A percentile compares a stretch with the other conserved stretches of the same genome.
These are phyloP conservation scores for Kuraishia molischiana DNA, from an alignment of 805 yeast genomes.

Conservation along the genomic window DNA sequence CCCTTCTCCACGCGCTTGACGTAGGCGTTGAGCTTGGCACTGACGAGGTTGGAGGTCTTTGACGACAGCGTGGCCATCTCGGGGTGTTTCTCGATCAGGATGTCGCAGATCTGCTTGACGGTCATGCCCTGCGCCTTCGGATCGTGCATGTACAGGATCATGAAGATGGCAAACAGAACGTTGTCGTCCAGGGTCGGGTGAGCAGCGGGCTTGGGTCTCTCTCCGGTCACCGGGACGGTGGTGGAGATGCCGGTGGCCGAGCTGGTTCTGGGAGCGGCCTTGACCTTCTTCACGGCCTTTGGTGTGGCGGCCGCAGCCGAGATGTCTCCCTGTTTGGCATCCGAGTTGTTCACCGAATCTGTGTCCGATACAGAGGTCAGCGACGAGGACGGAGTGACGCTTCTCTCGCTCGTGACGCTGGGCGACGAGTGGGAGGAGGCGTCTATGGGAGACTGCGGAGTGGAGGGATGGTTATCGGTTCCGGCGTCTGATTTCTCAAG, in stretches of 20 bases:
- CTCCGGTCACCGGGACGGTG: slow-evolving; percentile 73
- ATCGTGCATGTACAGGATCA: slow-evolving; percentile 61
- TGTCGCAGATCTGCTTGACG: slow-evolving; percentile 81
- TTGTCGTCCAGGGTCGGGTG: slow-evolving; percentile 63
- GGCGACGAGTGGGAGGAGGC: slow-evolving; percentile 9
- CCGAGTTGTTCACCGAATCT: slow-evolving; percentile 5
- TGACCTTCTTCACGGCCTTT: slow-evolving; percentile 12
- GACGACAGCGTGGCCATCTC: slow-evolving; percentile 77
- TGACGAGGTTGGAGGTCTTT: slow-evolving; percentile 70
- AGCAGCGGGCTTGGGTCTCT: slow-evolving; percentile 60
- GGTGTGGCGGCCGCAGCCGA: slow-evolving; percentile 16
- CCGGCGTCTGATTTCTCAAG: slow-evolving; percentile 1
- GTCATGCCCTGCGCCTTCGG: slow-evolving; percentile 72
- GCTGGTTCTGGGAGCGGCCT: slow-evolving; percentile 21
- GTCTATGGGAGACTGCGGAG: not conserved
- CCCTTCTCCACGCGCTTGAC: slow-evolving; percentile 82
- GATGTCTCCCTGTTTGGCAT: slow-evolving; percentile 18
- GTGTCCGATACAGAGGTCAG: slow-evolving; percentile 20
- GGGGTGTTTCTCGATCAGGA: slow-evolving; percentile 64
- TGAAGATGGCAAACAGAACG: slow-evolving; percentile 66
- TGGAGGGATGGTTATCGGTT: not conserved
- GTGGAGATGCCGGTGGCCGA: slow-evolving; percentile 69
- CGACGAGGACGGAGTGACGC: slow-evolving; percentile 34
- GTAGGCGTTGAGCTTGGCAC: slow-evolving; percentile 78
- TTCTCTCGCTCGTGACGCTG: slow-evolving; percentile 18